These are phyloP conservation scores for Heracleum sosnowskyi DNA, from an alignment of 129 eudicot species.

Conservation along the genomic window DNA sequence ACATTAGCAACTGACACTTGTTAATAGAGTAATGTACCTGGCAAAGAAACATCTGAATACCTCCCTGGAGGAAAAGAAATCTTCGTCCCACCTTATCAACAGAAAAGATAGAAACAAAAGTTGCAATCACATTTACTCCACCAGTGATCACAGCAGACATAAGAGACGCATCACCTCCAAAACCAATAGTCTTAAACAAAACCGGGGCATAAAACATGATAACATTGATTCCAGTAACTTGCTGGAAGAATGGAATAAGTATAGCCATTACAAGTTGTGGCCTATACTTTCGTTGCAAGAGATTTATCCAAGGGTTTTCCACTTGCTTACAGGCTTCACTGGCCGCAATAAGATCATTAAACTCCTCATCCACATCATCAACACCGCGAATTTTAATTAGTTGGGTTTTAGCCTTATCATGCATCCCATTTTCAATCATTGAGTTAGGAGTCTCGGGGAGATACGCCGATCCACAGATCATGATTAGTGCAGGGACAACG, in stretches of 20 bases:
- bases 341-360: conserved; percentile 57
- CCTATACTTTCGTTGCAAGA: conserved; percentile 58
- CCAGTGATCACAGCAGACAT: conserved; percentile 93
- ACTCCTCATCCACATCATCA: conserved; percentile 53
- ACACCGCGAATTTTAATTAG: conserved; percentile 67
- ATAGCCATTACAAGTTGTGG: conserved; percentile 92
- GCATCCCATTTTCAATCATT: conserved; percentile 64
- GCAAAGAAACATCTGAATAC: conserved; percentile 76
- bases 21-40: conserved; percentile 39
- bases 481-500: conserved; percentile 75
- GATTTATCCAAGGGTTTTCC: conserved; percentile 73
- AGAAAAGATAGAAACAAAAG: conserved; percentile 64
- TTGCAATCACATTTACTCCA: conserved; percentile 57
- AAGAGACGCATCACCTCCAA: conserved; percentile 57
- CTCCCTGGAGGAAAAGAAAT: conserved; percentile 80
- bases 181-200: conserved; percentile 77
- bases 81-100: conserved; percentile 82
- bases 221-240: conserved; percentile 82
- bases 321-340: conserved; percentile 64
- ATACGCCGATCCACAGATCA: conserved; percentile 50
- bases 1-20: not conserved
- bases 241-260: conserved; percentile 77
- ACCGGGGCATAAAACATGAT: conserved; percentile 98
- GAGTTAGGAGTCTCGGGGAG: conserved; percentile 95
- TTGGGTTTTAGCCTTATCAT: conserved; percentile 40